Evolutionary conservation across 2,329 filamentous ascomycete genomes (phyloP).

Genomic region (Aureobasidium pullulans): DNA sequence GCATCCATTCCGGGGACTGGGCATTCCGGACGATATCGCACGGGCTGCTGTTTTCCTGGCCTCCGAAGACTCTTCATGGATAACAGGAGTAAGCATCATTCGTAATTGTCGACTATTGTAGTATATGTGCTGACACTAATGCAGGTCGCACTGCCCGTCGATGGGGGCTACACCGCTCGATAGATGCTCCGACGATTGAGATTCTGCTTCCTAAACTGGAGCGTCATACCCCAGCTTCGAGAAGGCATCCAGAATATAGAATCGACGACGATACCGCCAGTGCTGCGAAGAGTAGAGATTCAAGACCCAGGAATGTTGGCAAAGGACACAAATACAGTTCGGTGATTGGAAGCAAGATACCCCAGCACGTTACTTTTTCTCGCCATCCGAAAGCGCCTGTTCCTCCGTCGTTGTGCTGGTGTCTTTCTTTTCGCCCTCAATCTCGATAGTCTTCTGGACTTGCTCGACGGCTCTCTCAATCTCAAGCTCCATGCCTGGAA

Average conservation of each 20-base stretch:
- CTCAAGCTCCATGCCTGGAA: conserved; percentile 47
- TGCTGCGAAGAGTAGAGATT: not conserved
- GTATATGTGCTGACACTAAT: not conserved
- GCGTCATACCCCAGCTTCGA: not conserved
- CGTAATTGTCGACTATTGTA: not conserved
- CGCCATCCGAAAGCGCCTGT: not conserved
- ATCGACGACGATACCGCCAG: not conserved
- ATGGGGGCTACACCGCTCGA: conserved; percentile 12
- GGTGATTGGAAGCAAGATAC: conserved; percentile 1
- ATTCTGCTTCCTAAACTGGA: not conserved
- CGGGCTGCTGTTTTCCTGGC: conserved; percentile 19
- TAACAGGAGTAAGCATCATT: conserved; percentile 15
- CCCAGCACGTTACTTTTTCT: not conserved
- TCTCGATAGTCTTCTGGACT: conserved; percentile 38
- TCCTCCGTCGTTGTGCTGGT: not conserved
- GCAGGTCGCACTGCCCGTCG: conserved; percentile 10
- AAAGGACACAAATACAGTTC: not conserved
- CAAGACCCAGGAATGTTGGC: not conserved
- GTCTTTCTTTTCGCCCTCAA: conserved; percentile 20
- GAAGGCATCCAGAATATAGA: not conserved
- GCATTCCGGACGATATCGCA: conserved; percentile 17
- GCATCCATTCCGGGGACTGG: conserved; percentile 29
- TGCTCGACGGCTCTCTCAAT: conserved; percentile 47
- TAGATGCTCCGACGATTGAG: not conserved
- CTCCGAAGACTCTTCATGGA: conserved; percentile 18